Base-by-base conservation (phyloP, 2,329 filamentous ascomycete species). In the Sphaerulina musiva region DNA sequence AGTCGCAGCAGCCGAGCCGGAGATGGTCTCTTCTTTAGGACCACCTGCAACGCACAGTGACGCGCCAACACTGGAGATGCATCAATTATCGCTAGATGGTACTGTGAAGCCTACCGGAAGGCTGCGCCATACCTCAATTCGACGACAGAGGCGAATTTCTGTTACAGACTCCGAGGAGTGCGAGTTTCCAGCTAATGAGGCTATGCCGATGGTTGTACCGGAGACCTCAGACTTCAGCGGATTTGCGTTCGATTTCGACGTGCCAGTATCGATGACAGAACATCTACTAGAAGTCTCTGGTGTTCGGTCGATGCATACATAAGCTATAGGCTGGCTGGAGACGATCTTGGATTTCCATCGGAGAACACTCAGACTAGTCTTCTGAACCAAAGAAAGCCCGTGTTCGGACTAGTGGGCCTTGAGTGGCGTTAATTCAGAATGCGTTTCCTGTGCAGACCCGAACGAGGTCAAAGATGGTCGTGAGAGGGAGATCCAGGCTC, bases 1-100 rank as follows among this genome's bases (percentile, higher is more conserved):
- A 11, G 45, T 51, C 42, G 48, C 34, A 11, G 31, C 36, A 20
- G 41, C 12, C 14, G 39, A 44, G 48, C 32, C 48, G 4, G 42
- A 43, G 32, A 8, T 36, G 2, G 23, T 17, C 6, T 38, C 17
- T 12, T 42, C n/a, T 17, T 17, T 17, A 14, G 29, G 34, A 14
- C 4, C 9, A 36, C 41, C 11, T 12, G 17, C 31, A 45, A 39
- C 48, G 40, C 38, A 43, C 14, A 46, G 38, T 14, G 23, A 48
- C n/a, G 46, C 55, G 9, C 59, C 59, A 14, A 55, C 52, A 14
- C 50, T 59, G 12, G 54, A 59, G 23, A 56, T 59, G 48, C 59
- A 61, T 31, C 59, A 59, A 36, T 51, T 58, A 8, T 34, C 46
- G 4, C 11, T 49, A 11, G 31, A 23, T 32, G 34, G n/a, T n/a